phyloP scores from a whole-genome alignment of 441 rosid species.

The Brassica hybrid region DNA sequence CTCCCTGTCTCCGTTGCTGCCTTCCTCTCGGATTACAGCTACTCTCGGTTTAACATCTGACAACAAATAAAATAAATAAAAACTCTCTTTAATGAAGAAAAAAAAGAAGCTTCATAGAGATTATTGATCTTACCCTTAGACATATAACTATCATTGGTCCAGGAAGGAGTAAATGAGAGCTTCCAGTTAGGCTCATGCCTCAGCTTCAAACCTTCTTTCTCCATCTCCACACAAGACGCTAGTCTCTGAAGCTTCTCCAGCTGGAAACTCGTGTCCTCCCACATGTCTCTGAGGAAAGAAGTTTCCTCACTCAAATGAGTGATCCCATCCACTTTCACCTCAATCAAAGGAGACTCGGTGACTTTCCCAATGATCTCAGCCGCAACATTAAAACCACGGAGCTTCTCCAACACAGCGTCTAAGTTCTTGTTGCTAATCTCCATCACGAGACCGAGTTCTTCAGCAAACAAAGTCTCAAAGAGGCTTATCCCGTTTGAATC shows the following conservation, averaged over 20 bases:
- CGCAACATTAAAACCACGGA: constrained; percentile 50
- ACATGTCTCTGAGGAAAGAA: constrained; percentile 76
- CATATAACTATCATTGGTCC: constrained; percentile 66
- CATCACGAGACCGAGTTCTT: constrained; percentile 84
- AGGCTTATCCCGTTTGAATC: constrained; percentile 65
- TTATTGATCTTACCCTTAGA: constrained; percentile 43
- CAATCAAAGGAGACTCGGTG: constrained; percentile 57
- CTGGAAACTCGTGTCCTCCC: constrained; percentile 97
- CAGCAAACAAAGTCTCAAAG: constrained; percentile 82
- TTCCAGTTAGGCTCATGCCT: constrained; percentile 82
- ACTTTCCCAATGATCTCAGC: constrained; percentile 80
- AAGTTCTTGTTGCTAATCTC: constrained; percentile 75
- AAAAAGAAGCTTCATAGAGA: too few species aligned
- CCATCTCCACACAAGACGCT: constrained; percentile 81
- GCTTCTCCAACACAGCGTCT: constrained; percentile 64
- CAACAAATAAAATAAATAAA: constrained; percentile 7
- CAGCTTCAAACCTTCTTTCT: constrained; percentile 84
- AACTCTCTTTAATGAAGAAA: background rate
- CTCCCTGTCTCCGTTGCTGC: constrained; percentile 97
- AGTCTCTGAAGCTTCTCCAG: constrained; percentile 82
- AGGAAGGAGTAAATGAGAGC: constrained; percentile 76
- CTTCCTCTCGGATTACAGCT: constrained; percentile 95
- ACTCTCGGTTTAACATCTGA: constrained; percentile 78
- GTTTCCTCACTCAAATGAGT: constrained; percentile 65
- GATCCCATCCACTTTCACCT: constrained; percentile 66